Base-by-base conservation (phyloP, 2,329 filamentous ascomycete species). In the Fusarium sp. region DNA sequence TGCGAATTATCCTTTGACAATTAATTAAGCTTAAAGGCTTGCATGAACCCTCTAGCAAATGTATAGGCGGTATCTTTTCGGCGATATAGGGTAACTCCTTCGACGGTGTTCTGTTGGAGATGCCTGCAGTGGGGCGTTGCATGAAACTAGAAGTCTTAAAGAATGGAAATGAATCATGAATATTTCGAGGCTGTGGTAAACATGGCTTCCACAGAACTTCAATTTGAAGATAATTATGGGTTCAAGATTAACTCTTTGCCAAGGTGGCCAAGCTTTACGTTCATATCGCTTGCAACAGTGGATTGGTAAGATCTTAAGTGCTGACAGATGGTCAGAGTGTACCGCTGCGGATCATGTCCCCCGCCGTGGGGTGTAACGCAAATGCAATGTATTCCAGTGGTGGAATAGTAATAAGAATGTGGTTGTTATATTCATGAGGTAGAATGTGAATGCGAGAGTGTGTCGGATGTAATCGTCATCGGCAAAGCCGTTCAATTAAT, bases 241-340 rank as follows among this genome's bases (percentile, higher is more conserved):
- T 7, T 27, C 2, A 15, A 48, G 32, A 44, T 42, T 20, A 9
- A 56, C 33, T 26, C 9, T 40, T 10, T 45, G 59, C 42, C 45
- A 32, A 45, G 57, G 30, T 38, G 38, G 59, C 42, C 45, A 32
- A 45, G 57, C 37, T 38, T 49, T 17, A 2, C 46, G 13, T 13
- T 30, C 26, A 35, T 35, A 20, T 35, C 38, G 40, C 18, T 38
- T 64, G 45, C 15, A 52, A 32, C 20, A 38, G 48, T 67, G 62
- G 62, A 30, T 60, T 33, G 12, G 12, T 10, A 6, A 17, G 33
- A 40, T 18, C 49, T 44, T 40, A 41, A 49, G 56, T 56, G 55
- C 55, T 67, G 48, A 55, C 55, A 62, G 38, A 7, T 61, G 62
- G 63, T 67, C 64, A 52, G 42, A 67, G 64, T 54, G 32, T 52